Base-by-base conservation (phyloP, 2,329 filamentous ascomycete genomes). In the Capronia americana region DNA sequence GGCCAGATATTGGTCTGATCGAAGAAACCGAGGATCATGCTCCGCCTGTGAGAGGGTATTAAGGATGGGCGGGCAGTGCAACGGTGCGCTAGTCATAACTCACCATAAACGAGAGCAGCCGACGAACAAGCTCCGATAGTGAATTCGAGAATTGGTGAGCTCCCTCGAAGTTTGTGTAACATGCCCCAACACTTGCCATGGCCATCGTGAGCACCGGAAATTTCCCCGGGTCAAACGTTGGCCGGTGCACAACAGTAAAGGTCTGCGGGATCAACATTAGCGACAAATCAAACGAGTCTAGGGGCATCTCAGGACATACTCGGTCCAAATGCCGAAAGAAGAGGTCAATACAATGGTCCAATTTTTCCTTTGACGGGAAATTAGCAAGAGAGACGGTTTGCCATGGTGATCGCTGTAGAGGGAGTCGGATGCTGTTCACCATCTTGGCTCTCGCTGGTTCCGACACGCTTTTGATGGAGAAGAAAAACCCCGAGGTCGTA, bases 271-370 rank as follows among this genome's bases (percentile, higher is more conserved):
- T 48, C n/a, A 48, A 48, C 17, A 48, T 48, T 17, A 48, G 23
- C 11, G 44, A 48, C n/a, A 8, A 5, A n/a, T 48, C 4, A 48
- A 4, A 48, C 1, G 32, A 34, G 32, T 34, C 10, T 20, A 12
- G 44, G 2, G 23, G 23, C 44, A 7, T 12, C 10, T 34, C 10
- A 48, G 44, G 44, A 23, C 23, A 20, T 48, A 23, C 44, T 48
- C 44, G 17, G 14, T 66, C 26, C 56, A 66, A 63, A 44, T 66
- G 38, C 11, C 14, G 32, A 20, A 63, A 66, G 26, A 54, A 66
- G 8, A 59, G 11, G 38, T 66, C 64, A 26, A 66, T 58, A 48
- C 64, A 66, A 30, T 66, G 54, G 26, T 66, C 60, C 32, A 66
- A 38, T 23, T 56, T 66, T 46, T 55, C 54, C 1, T 59, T 55